Conservation (phyloP, 352 stramenopile genomes). For the Globisporangium parvum region DNA sequence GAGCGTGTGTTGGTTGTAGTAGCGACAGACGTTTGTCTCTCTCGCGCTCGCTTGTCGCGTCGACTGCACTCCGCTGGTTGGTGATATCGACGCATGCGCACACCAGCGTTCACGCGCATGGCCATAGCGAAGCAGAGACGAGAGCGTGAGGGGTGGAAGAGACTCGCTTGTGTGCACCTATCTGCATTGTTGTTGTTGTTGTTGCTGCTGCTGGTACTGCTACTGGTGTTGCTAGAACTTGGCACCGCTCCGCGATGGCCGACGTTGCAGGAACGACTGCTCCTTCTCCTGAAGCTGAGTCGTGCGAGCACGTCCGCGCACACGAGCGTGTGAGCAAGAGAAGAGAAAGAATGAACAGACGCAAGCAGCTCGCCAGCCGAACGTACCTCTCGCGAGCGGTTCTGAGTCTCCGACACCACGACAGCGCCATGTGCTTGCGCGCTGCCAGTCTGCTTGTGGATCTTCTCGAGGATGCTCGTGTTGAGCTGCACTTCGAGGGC, state of each 20-base stretch:
- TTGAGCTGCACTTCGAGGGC: slow-evolving; percentile 72
- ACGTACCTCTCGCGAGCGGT: slow-evolving; percentile 62
- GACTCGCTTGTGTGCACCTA: no score
- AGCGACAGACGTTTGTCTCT: no score
- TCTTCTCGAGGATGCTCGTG: slow-evolving; percentile 57
- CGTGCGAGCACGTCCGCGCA: not conserved
- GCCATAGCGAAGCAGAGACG: no score
- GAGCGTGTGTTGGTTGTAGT: no score
- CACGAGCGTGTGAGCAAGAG: not conserved
- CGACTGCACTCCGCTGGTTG: no score
- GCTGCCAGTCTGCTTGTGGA: slow-evolving; percentile 41
- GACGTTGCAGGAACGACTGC: slow-evolving; percentile 30
- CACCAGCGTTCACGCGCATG: no score
- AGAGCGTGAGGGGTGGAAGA: no score
- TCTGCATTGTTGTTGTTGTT: not conserved
- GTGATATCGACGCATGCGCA: no score
- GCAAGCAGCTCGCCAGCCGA: not conserved
- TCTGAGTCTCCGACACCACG: slow-evolving; percentile 64
- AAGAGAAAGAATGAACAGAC: no score
- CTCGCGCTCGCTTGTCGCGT: no score
- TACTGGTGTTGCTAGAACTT: slow-evolving; percentile 20
- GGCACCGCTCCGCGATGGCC: slow-evolving; percentile 17
- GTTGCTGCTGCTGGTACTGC: not conserved
- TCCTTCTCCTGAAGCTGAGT: slow-evolving; percentile 49
- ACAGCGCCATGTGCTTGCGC: slow-evolving; percentile 36